Evolutionary conservation across 208 protist species (phyloP), one percentile per base, ranked within the genome.

Genomic region (Polymyxa betae): DNA sequence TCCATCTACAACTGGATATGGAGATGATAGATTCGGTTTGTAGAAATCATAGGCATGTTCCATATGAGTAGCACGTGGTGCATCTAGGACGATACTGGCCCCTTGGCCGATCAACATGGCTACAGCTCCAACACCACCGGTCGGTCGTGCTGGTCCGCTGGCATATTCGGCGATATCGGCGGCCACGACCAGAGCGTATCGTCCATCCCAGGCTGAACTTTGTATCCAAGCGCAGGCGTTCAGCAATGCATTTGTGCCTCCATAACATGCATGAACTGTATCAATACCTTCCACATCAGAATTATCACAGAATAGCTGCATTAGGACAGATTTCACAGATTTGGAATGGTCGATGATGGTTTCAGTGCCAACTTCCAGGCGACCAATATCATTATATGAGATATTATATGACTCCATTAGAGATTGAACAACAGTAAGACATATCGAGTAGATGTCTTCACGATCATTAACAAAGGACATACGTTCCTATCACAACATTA

Each of bases 141-240:
- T 96, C n/a, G 95, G 95, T 1, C 95, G 88, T n/a, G 96, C 95
- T 20, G 92, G 77, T 38, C 93, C 94, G 0, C 93, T 89, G 0
- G 93, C 95, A 82, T 98, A 98, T 0, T 97, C 95, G 29, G 97
- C 96, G 90, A 97, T 97, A 91, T 98, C 97, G 43, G 92, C 95
- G 54, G 93, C 93, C 0, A 98, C 96, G 0, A 97, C 96, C 12
- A 97, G 77, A 20, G 94, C 96, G 78, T 95, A 96, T 29, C 95
- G 91, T 29, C 96, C 96, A 93, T 97, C 96, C 95, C 95, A 97
- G 12, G 92, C 88, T 0, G 54, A 90, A 0, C 90, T 92, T 89
- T 97, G 93, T 0, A 97, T 91, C 96, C 96, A 98, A 64, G 92
- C 93, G 43, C 97, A 49, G 10, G 95, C 91, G 91, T 98, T 97